Conservation (phyloP, 768 basidiomycete genomes). For the Xerocomellus chrysenteron region DNA sequence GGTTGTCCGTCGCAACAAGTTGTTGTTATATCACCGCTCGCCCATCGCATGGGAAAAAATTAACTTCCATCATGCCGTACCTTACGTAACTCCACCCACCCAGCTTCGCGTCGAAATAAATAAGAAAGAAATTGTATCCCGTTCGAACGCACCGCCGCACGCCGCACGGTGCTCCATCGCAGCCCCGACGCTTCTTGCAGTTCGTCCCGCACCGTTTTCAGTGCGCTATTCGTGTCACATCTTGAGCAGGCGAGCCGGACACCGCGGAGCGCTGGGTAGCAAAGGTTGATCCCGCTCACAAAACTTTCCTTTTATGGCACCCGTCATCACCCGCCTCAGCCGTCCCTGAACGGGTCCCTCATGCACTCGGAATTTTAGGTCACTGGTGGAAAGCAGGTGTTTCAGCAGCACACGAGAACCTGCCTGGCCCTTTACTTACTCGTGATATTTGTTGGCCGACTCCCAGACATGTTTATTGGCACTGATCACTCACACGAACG, state of each 20-base stretch:
- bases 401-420: constrained; percentile 15
- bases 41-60: constrained; percentile 31
- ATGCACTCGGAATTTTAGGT: neutral
- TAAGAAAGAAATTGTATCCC: neutral
- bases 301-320: constrained; percentile 9
- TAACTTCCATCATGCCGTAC: constrained; percentile 4
- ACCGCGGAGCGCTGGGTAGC: constrained; percentile 19
- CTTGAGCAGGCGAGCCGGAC: neutral
- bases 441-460: neutral
- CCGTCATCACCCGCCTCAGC: constrained; percentile 13
- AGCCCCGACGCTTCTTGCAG: constrained; percentile 2
- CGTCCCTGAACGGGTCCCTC: constrained; percentile 28
- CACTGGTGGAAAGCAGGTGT: constrained; percentile 1
- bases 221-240: neutral
- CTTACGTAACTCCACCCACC: constrained; percentile 18
- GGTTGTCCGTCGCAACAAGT: constrained; percentile 26
- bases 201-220: neutral
- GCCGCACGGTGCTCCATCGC: neutral
- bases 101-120: constrained; percentile 17
- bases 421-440: neutral
- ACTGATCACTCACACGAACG: neutral
- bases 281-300: constrained; percentile 10
- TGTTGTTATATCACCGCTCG: constrained; percentile 29
- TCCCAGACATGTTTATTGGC: neutral
- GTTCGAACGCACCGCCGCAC: neutral